These are phyloP conservation scores for Prototheca stagnorum DNA, from an alignment of 163 green algal species.

Conservation along the genomic window DNA sequence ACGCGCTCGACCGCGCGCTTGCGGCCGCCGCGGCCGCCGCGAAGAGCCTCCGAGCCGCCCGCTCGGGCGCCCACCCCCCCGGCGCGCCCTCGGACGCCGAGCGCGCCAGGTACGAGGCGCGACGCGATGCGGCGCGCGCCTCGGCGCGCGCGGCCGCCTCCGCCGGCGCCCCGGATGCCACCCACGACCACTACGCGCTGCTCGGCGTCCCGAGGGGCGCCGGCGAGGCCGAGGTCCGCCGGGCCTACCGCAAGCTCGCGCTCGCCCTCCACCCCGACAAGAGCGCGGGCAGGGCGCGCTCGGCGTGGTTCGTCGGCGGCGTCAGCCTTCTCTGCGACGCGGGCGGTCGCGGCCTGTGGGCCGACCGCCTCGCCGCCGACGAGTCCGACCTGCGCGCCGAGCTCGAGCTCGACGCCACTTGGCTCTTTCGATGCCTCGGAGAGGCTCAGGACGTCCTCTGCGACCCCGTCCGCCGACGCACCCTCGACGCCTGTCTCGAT, in stretches of 20 bases:
- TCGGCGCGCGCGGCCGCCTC: slow-evolving; percentile 18
- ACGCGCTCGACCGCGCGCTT: slow-evolving; percentile 18
- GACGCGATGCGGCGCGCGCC: slow-evolving; percentile 3
- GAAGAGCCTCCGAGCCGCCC: too few relatives aligned
- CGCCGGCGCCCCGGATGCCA: slow-evolving; percentile 5
- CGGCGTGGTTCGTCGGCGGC: slow-evolving; percentile 11
- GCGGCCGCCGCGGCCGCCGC: too few relatives aligned
- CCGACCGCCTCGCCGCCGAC: background rate
- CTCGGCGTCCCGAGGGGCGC: slow-evolving; percentile 21
- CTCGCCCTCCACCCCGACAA: slow-evolving; percentile 50
- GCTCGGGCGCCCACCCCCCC: too few relatives aligned
- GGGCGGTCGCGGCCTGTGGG: too few relatives aligned
- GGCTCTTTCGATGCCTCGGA: slow-evolving; percentile 50
- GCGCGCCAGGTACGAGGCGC: slow-evolving; percentile 11
- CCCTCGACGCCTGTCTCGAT: slow-evolving; percentile 29
- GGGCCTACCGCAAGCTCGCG: slow-evolving; percentile 29
- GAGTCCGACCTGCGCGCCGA: slow-evolving; percentile 12
- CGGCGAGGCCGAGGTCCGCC: slow-evolving; percentile 10
- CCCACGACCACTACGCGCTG: slow-evolving; percentile 39
- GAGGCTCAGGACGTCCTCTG: slow-evolving; percentile 41
- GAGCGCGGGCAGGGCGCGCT: slow-evolving; percentile 22
- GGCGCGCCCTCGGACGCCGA: background rate
- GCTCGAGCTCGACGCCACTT: slow-evolving; percentile 32
- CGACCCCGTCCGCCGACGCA: slow-evolving; percentile 25
- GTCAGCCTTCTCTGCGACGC: background rate